Base-by-base conservation (phyloP, 164 flowering plant species). In the Tinospora cordifolia region DNA sequence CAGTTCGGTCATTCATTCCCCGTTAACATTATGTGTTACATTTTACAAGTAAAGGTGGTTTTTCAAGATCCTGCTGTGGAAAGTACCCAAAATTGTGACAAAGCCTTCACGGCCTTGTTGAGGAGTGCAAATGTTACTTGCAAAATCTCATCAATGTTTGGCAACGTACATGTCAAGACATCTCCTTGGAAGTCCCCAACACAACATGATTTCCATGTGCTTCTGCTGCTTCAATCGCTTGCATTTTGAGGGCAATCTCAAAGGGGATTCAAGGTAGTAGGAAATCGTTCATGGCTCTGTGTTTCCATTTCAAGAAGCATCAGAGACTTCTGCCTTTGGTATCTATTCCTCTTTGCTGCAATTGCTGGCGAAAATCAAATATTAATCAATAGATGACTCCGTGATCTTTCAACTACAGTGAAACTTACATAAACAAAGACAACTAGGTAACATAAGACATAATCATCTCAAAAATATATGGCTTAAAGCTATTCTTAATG, bases 231-330 rank as follows among this genome's bases (percentile, higher is more conserved):
- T 60, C 38, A 27, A 27, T 39, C 14, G 36, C n/a, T 19, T 40
- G 21, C 39, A 41, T 59, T 6, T 6, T 7, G n/a, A 39, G 63
- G 15, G 34, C 26, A 14, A 22, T 62, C 14, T 75, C 69, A 85
- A 8, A 71, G 84, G 54, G 87, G 75, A 72, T 74, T 78, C 63
- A 83, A 72, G 60, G 88, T 85, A 30, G 96, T 72, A 59, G 92
- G 87, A 62, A 88, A 81, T 74, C 91, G 87, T 79, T 90, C 88
- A 51, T 88, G 85, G 62, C 84, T 93, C 75, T 88, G 93, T 68
- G 93, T 87, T 76, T 92, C 97, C 97, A 94, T 86, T 81, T 94
- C 98, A 41, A 92, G 89, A 66, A 87, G 83, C 98, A 94, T 90
- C 81, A 94, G 75, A 0, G 99, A 89, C 73, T 95, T 95, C 75